Evolutionary conservation across 1,284 basidiomycete species (phyloP).

Genomic region (Agroathelia rolfsii): DNA sequence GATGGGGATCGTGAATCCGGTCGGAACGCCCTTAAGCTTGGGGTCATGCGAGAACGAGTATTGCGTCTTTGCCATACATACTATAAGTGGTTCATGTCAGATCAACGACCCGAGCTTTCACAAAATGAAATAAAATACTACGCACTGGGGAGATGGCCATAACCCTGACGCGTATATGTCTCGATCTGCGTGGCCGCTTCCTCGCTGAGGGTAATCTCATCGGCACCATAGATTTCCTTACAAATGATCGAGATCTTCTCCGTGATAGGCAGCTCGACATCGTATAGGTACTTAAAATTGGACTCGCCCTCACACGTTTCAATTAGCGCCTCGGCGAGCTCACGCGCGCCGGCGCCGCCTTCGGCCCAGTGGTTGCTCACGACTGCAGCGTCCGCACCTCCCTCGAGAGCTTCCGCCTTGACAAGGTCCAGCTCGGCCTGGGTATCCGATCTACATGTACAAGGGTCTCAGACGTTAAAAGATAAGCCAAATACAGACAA

Average conservation of each 20-base stretch:
- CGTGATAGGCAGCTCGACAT: slow-evolving; percentile 74
- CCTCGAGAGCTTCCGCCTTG: slow-evolving; percentile 68
- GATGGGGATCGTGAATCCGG: slow-evolving; percentile 90
- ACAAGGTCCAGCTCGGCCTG: slow-evolving; percentile 85
- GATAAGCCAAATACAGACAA: slow-evolving; percentile 6
- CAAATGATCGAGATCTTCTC: slow-evolving; percentile 84
- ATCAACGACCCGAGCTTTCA: no score
- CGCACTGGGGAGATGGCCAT: slow-evolving; percentile 70
- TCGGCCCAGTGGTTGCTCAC: slow-evolving; percentile 96
- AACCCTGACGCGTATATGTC: slow-evolving; percentile 89
- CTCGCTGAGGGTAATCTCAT: slow-evolving; percentile 79
- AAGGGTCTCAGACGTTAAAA: slow-evolving; percentile 8
- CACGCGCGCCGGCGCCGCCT: slow-evolving; percentile 82
- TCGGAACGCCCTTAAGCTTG: slow-evolving; percentile 83
- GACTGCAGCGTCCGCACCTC: slow-evolving; percentile 92
- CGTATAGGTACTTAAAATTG: slow-evolving; percentile 86
- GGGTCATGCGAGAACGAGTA: slow-evolving; percentile 94
- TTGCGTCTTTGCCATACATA: slow-evolving; percentile 99
- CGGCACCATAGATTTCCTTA: slow-evolving; percentile 86
- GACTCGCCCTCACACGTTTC: slow-evolving; percentile 77
- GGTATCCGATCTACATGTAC: slow-evolving; percentile 68
- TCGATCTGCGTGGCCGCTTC: slow-evolving; percentile 82
- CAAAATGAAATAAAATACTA: no score
- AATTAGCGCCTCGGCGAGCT: slow-evolving; percentile 83
- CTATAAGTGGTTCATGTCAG: no score